Base-by-base conservation (phyloP, 164 flowering plant species). In the Kalanchoe fedtschenkoi region DNA sequence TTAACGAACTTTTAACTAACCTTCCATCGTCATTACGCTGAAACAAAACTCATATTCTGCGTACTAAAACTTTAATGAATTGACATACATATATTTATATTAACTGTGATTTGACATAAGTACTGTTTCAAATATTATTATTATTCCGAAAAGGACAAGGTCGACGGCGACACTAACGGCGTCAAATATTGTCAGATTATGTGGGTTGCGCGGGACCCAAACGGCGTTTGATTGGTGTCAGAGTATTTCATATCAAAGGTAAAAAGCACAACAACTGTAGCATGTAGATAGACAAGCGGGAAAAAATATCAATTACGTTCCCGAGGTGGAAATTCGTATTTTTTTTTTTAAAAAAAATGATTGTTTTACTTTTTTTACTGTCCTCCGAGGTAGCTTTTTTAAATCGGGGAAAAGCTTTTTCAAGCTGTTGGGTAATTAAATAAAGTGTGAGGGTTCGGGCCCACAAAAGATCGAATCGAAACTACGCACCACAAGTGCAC, bases 161-260 rank as follows among this genome's bases (percentile, higher is more conserved):
- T 32, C 5, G 32, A 51, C 56, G 17, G 10, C 16, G 56, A 51
- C 17, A 5, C 56, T 51, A 51, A 51, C 56, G 56, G 56, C 32
- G 56, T 51, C 5, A 51, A 51, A 17, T 51, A 17, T 51, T 51
- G 56, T 51, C 56, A 51, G 56, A 26, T 24, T 13, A 26, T 0
- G 13, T 51, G 17, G 26, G 6, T 26, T 24, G 56, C 6, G 56
- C 6, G 56, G 56, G 56, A 11, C 56, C 32, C 56, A 51, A 51
- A 51, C 32, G 17, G 56, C 56, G 56, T 13, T 26, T 11, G 56
- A 51, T 26, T 51, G 32, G 2, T 51, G 56, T 26, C 56, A 51
- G 56, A 51, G 8, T 51, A 51, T 51, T 51, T 51, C 56, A 51
- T 51, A 26, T 26, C 17, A 51, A 51, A 24, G 56, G 56, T 51